phyloP scores from a whole-genome alignment of 2,329 filamentous ascomycete species.

The Apiospora kogelbergensis region DNA sequence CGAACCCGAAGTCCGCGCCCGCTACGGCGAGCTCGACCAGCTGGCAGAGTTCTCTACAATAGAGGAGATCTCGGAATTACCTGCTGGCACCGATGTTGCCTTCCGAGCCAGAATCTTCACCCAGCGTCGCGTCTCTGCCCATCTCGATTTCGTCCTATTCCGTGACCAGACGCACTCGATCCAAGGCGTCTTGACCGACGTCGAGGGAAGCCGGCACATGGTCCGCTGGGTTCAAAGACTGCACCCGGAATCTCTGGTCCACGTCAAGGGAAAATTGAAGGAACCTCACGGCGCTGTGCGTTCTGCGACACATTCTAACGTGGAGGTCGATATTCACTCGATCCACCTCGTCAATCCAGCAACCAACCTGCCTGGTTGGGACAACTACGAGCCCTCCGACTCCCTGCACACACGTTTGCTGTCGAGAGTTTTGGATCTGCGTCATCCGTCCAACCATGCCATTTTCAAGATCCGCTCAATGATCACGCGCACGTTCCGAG shows the following conservation, averaged over 20 bases:
- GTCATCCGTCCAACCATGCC: constrained; percentile 70
- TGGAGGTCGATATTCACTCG: constrained; percentile 68
- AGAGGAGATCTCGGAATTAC: constrained; percentile 31
- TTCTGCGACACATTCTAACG: constrained; percentile 70
- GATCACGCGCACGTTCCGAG: constrained; percentile 57
- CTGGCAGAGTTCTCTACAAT: constrained; percentile 32
- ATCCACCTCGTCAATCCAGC: constrained; percentile 50
- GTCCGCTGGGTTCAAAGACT: constrained; percentile 84
- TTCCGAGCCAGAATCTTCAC: constrained; percentile 78
- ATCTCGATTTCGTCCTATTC: constrained; percentile 82
- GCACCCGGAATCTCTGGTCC: constrained; percentile 73
- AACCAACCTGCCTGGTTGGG: constrained; percentile 43
- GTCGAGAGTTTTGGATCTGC: constrained; percentile 79
- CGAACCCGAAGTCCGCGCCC: constrained; percentile 17
- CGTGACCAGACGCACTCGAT: constrained; percentile 80
- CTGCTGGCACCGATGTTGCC: constrained; percentile 57
- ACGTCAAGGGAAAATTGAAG: constrained; percentile 72
- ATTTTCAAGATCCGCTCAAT: constrained; percentile 61
- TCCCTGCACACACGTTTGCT: constrained; percentile 65
- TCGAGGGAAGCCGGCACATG: constrained; percentile 52
- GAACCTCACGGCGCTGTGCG: constrained; percentile 71
- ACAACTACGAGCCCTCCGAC: constrained; percentile 64
- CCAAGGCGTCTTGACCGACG: constrained; percentile 67
- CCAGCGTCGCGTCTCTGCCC: constrained; percentile 75
- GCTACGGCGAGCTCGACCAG: constrained; percentile 19